Percentiles rank a stretch among this genome's conserved stretches.
Conservation (phyloP, 169 alveolate genomes). For the Toxoplasma gondii region DNA sequence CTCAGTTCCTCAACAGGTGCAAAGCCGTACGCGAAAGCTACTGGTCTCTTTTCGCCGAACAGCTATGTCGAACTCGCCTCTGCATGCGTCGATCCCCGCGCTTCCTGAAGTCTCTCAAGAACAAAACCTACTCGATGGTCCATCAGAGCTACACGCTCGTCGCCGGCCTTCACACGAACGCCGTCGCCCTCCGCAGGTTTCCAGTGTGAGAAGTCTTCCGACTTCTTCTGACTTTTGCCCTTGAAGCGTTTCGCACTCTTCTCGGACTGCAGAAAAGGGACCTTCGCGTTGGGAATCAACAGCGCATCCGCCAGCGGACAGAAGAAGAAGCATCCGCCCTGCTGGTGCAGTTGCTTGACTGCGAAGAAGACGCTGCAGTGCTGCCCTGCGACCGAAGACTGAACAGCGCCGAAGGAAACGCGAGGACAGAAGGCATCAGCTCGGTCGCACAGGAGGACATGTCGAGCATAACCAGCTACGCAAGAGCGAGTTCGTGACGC, state of each 20-base stretch:
- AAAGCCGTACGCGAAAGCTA: too few species aligned
- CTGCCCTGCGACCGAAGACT: conserved; percentile 46
- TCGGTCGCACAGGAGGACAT: not conserved
- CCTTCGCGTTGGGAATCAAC: conserved; percentile 37
- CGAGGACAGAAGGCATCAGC: not conserved
- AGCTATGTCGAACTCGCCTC: too few species aligned
- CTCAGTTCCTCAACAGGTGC: too few species aligned
- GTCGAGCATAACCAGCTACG: not conserved
- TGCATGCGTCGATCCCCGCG: too few species aligned
- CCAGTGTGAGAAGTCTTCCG: conserved; percentile 30
- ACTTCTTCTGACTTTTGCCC: not conserved
- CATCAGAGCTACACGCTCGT: conserved; percentile 49
- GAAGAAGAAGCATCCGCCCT: conserved; percentile 61
- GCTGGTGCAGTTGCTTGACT: conserved; percentile 57
- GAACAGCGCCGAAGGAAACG: not conserved
- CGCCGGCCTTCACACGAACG: conserved; percentile 36
- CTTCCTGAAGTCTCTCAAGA: too few species aligned
- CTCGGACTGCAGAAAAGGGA: conserved; percentile 39
- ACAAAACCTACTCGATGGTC: conserved; percentile 32
- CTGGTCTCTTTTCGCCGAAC: too few species aligned
- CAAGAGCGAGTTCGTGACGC: not conserved
- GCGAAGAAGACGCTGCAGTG: conserved; percentile 59
- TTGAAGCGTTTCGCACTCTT: not conserved
- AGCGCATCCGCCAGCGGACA: conserved; percentile 49
- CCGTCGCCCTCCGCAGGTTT: conserved; percentile 32